Evolutionary conservation across 495 filamentous ascomycete genomes (phyloP).

Genomic region (Evernia prunastri): DNA sequence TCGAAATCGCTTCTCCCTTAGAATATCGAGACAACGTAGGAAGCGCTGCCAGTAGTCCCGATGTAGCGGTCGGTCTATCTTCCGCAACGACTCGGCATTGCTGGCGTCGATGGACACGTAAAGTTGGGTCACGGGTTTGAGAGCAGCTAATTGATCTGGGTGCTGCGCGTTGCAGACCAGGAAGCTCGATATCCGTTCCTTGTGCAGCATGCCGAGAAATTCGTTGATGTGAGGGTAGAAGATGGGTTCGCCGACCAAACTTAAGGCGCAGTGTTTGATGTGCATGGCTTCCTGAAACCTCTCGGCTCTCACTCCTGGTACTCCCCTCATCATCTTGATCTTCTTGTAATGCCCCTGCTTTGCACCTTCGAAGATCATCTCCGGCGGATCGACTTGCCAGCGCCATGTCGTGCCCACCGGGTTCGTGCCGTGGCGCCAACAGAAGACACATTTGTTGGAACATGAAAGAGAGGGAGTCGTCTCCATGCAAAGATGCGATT

Average conservation of each 20-base stretch:
- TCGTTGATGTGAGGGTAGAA: conserved; percentile 98
- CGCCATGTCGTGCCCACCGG: conserved; percentile 94
- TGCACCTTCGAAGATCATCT: conserved; percentile 80
- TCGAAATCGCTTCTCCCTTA: conserved; percentile 68
- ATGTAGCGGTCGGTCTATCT: conserved; percentile 86
- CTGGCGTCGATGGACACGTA: conserved; percentile 94
- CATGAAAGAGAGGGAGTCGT: conserved; percentile 91
- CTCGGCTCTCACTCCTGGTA: conserved; percentile 87
- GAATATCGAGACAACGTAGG: conserved; percentile 79
- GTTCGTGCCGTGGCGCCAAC: conserved; percentile 96
- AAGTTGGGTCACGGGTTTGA: conserved; percentile 81
- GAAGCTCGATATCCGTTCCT: conserved; percentile 83
- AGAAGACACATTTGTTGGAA: conserved; percentile 98
- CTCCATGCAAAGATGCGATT: conserved; percentile 96
- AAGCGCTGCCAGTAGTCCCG: conserved; percentile 98
- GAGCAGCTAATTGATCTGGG: conserved; percentile 75
- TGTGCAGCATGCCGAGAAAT: conserved; percentile 74
- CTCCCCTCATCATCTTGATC: conserved; percentile 92
- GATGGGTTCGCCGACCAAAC: conserved; percentile 89
- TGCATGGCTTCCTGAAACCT: conserved; percentile 88
- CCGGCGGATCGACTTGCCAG: conserved; percentile 86
- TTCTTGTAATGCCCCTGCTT: conserved; percentile 92
- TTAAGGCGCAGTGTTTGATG: conserved; percentile 86
- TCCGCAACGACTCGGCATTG: conserved; percentile 77
- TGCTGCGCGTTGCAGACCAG: conserved; percentile 98